Evolutionary conservation across 1,284 basidiomycete species (phyloP).

Genomic region (Fomitopsis pinicola): DNA sequence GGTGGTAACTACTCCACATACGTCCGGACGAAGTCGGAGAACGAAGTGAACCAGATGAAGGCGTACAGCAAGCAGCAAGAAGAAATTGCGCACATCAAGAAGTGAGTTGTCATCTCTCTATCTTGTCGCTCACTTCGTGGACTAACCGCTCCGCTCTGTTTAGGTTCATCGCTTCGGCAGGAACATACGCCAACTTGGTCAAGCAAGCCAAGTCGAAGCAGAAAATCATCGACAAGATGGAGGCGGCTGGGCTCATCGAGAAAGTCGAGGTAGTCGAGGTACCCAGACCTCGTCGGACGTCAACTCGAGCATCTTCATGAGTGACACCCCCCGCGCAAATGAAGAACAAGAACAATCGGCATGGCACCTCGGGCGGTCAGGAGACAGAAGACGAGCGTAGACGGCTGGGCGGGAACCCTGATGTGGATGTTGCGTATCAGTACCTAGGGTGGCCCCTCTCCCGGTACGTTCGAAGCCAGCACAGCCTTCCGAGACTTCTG

Average conservation of each 20-base stretch:
- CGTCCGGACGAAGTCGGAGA: slow-evolving; percentile 94
- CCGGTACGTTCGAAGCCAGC: neutral
- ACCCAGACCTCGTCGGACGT: slow-evolving; percentile 71
- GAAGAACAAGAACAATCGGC: slow-evolving; percentile 96
- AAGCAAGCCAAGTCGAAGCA: slow-evolving; percentile 99
- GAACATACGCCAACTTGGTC: slow-evolving; percentile 98
- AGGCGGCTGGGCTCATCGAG: slow-evolving; percentile 96
- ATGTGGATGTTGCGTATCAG: slow-evolving; percentile 96
- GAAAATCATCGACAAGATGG: slow-evolving; percentile 99
- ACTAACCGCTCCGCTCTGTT: neutral
- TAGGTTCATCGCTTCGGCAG: slow-evolving; percentile 95
- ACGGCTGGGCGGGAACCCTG: slow-evolving; percentile 84
- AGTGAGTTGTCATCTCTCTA: slow-evolving; percentile 41
- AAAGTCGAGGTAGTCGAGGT: slow-evolving; percentile 89
- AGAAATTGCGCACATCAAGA: slow-evolving; percentile 97
- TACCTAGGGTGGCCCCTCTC: slow-evolving; percentile 67
- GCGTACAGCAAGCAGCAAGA: slow-evolving; percentile 98
- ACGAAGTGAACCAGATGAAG: slow-evolving; percentile 99
- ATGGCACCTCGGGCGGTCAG: slow-evolving; percentile 86
- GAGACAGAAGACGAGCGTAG: slow-evolving; percentile 95
- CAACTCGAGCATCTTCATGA: slow-evolving; percentile 94
- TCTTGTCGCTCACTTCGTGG: neutral
- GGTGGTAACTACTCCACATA: slow-evolving; percentile 97
- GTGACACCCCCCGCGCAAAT: slow-evolving; percentile 89
- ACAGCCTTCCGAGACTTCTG: neutral